phyloP scores from a whole-genome alignment of 2,329 filamentous ascomycete species.

The Pseudocercospora ulei region DNA sequence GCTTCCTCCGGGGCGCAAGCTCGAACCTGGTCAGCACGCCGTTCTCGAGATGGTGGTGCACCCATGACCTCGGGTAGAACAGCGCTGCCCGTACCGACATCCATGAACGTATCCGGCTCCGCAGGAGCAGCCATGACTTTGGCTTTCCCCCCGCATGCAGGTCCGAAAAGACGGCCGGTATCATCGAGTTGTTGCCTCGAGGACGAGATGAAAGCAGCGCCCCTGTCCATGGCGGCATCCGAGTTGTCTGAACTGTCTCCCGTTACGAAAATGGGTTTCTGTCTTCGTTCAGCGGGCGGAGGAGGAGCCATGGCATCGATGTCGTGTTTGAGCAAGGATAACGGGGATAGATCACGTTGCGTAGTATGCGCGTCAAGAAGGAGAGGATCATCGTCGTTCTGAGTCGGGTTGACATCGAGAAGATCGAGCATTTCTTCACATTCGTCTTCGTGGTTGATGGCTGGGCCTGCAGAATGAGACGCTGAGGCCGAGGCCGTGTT shows the following conservation, averaged over 20 bases:
- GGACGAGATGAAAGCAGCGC: conserved; percentile 1
- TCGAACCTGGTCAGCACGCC: too few species aligned
- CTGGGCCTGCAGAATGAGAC: background rate
- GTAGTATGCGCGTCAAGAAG: too few species aligned
- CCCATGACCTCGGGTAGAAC: too few species aligned
- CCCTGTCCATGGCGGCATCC: background rate
- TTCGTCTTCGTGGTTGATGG: background rate
- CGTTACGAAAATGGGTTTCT: conserved; percentile 10
- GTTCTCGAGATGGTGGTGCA: too few species aligned
- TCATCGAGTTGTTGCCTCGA: conserved; percentile 10
- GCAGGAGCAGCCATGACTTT: too few species aligned
- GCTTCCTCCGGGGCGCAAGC: background rate
- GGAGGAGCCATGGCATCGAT: background rate
- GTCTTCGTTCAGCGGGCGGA: background rate
- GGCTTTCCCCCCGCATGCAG: background rate
- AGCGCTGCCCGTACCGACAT: too few species aligned
- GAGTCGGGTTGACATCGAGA: background rate
- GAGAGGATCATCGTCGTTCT: conserved; percentile 4
- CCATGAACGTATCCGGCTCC: too few species aligned
- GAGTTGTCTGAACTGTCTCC: conserved; percentile 14
- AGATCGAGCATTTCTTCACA: conserved; percentile 24
- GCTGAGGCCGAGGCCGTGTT: conserved; percentile 4
- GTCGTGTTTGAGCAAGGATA: background rate
- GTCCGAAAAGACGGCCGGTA: background rate
- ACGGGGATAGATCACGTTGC: background rate